These are phyloP conservation scores for Spinacia oleracea DNA, from an alignment of 179 eudicot genomes.

Conservation along the genomic window DNA sequence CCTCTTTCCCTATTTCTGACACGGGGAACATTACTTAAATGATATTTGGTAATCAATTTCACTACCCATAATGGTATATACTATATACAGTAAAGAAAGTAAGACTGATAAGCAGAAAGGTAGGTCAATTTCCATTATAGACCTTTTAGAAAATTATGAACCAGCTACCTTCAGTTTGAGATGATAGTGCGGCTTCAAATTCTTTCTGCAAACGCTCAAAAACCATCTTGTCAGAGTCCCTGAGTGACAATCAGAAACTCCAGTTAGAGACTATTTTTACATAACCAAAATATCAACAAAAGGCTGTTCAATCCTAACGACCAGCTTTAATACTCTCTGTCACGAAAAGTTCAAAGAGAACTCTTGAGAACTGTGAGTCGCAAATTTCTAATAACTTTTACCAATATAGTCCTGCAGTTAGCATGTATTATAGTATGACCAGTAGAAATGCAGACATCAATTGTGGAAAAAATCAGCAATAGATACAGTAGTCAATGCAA, in stretches of 20 bases:
- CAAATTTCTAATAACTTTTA: neutral
- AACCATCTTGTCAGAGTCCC: conserved; percentile 92
- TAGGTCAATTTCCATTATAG: neutral
- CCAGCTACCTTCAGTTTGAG: conserved; percentile 81
- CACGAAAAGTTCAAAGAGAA: neutral
- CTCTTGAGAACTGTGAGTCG: neutral
- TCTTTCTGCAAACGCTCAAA: conserved; percentile 95
- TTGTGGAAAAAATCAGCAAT: neutral
- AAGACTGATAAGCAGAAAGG: neutral
- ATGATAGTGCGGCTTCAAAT: conserved; percentile 84
- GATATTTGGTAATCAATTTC: too few species aligned
- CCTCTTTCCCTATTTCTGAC: too few species aligned
- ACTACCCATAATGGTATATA: too few species aligned
- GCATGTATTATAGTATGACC: neutral
- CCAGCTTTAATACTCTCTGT: neutral
- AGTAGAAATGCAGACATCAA: neutral
- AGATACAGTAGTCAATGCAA: neutral
- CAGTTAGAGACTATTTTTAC: conserved; percentile 9
- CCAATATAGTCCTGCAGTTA: neutral
- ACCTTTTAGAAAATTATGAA: neutral
- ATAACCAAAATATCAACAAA: neutral
- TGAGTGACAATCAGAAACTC: conserved; percentile 27
- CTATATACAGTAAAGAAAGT: too few species aligned
- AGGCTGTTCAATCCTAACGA: too few species aligned
- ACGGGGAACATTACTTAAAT: too few species aligned